Conservation (phyloP, 179 eudicot genomes). For the Pouteria campechiana region DNA sequence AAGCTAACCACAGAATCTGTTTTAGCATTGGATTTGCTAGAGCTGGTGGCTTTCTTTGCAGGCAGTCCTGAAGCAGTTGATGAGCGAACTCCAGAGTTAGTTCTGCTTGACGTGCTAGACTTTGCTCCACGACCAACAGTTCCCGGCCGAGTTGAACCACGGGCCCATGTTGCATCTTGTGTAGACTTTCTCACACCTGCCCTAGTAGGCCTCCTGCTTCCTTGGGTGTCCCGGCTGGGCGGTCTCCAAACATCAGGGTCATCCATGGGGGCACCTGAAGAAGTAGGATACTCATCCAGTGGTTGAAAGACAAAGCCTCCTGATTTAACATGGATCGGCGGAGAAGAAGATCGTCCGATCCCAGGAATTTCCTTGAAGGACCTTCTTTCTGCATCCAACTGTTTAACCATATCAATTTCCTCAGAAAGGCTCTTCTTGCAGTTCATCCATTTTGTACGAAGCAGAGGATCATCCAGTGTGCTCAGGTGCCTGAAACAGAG, state of each 20-base stretch:
- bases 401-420: constrained; percentile 93
- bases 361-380: constrained; percentile 79
- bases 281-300: constrained; percentile 87
- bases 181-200: constrained; percentile 67
- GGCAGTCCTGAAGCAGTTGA: no score
- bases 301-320: constrained; percentile 96
- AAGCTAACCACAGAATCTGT: constrained; percentile 60
- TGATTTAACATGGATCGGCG: constrained; percentile 79
- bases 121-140: constrained; percentile 66
- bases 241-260: constrained; percentile 91
- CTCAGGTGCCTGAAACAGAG: constrained; percentile 49
- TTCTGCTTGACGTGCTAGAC: constrained; percentile 52
- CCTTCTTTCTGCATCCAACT: constrained; percentile 84
- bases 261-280: constrained; percentile 57
- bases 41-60: constrained; percentile 61
- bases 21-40: constrained; percentile 48
- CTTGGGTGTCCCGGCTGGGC: constrained; percentile 70
- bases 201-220: constrained; percentile 63
- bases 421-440: constrained; percentile 82
- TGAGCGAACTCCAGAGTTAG: constrained; percentile 59
- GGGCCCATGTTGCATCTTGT: constrained; percentile 89
- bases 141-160: constrained; percentile 61
- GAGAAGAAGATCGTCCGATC: constrained; percentile 84
- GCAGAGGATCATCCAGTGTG: constrained; percentile 78
- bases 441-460: constrained; percentile 92